Evolutionary conservation across 1,139 yeast genomes (phyloP).

Genomic region (Magnusiomyces paraingens): DNA sequence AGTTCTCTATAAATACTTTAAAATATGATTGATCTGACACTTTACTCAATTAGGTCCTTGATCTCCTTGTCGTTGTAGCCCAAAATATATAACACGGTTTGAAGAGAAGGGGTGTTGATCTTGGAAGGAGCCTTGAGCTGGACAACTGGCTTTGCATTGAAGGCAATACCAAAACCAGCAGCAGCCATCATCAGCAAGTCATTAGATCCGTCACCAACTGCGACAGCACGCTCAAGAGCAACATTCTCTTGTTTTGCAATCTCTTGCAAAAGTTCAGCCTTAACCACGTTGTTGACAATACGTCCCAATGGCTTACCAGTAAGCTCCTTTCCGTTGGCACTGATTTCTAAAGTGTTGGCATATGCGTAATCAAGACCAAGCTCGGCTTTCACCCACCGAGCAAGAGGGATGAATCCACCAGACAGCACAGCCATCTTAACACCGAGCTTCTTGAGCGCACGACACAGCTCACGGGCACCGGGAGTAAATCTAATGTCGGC

Average conservation of each 20-base stretch:
- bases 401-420: slow-evolving; percentile 92
- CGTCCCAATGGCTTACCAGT: slow-evolving; percentile 60
- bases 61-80: slow-evolving; percentile 61
- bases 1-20: too few relatives aligned
- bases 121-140: slow-evolving; percentile 74
- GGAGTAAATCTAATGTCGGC: slow-evolving; percentile 63
- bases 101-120: slow-evolving; percentile 62
- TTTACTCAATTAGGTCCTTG: not conserved
- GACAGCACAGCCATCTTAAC: slow-evolving; percentile 79
- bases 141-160: slow-evolving; percentile 95
- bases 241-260: slow-evolving; percentile 61
- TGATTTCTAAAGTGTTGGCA: slow-evolving; percentile 61
- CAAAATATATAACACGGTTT: slow-evolving; percentile 71
- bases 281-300: slow-evolving; percentile 78
- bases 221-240: slow-evolving; percentile 50
- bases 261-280: slow-evolving; percentile 64
- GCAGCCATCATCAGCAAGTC: slow-evolving; percentile 87
- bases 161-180: slow-evolving; percentile 94
- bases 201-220: slow-evolving; percentile 97
- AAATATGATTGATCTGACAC: too few relatives aligned
- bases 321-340: slow-evolving; percentile 40
- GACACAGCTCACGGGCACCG: slow-evolving; percentile 71
- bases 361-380: slow-evolving; percentile 79
- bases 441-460: slow-evolving; percentile 54
- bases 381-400: slow-evolving; percentile 60